These are phyloP conservation scores for Paratinospora sagittata DNA, from an alignment of 164 flowering plant species.

Conservation along the genomic window DNA sequence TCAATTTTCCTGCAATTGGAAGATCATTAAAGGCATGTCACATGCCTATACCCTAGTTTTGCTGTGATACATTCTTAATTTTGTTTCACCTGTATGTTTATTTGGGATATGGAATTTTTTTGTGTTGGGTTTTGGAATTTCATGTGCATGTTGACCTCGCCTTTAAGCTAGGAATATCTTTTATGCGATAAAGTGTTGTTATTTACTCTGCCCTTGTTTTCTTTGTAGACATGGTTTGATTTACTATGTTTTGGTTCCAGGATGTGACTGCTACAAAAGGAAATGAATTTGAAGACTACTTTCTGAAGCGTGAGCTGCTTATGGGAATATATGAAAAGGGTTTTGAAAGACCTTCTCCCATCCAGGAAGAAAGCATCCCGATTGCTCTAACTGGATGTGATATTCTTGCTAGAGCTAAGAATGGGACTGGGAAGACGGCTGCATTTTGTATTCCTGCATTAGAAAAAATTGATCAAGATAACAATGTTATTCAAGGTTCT, in stretches of 20 bases:
- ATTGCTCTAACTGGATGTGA: constrained; percentile 98
- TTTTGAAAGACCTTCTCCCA: constrained; percentile 96
- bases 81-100: background rate
- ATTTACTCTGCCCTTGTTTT: background rate
- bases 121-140: background rate
- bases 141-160: background rate
- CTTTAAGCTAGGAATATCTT: background rate
- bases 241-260: constrained; percentile 30
- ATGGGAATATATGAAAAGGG: constrained; percentile 99
- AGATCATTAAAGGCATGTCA: background rate
- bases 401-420: constrained; percentile 97
- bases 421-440: constrained; percentile 99
- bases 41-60: background rate
- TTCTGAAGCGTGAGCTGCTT: constrained; percentile 88
- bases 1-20: background rate
- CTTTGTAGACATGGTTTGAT: background rate
- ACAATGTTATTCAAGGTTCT: constrained; percentile 92
- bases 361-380: constrained; percentile 99
- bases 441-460: constrained; percentile 98
- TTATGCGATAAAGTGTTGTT: background rate
- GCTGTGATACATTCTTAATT: background rate
- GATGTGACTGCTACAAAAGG: constrained; percentile 99
- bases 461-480: constrained; percentile 95
- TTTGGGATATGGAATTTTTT: background rate
- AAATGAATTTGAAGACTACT: constrained; percentile 98